Base-by-base conservation (phyloP, 345 rosid species). In the Salix viminalis region DNA sequence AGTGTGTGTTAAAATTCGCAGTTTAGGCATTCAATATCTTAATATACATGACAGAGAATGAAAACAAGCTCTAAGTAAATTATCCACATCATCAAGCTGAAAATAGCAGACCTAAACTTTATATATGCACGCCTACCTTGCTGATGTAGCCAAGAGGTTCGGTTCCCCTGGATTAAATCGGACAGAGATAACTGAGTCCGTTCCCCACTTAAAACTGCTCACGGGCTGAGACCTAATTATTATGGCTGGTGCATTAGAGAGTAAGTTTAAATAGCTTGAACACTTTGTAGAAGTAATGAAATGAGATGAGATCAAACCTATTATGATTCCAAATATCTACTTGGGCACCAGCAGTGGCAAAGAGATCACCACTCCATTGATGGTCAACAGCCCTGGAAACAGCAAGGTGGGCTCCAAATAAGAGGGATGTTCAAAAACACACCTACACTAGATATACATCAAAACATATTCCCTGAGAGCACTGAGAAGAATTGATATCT, bases 331-430 rank as follows among this genome's bases (percentile, higher is more conserved):
- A 96, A 86, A 94, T 86, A 77, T 96, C 98, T 21, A 96, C 83
- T 84, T 89, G 98, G 75, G 98, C 98, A 67, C 99, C 97, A 56
- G 90, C 92, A 6, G 98, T 96, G 68, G 95, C 99, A 87, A 96
- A 94, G 48, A 89, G 89, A 21, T 96, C 97, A 68, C 97, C 89
- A 54, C 88, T 88, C 95, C 92, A 91, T 73, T 94, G 97, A 86
- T 96, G 97, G 87, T 96, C 98, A 80, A 92, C 95, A 65, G 90
- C 98, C 92, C 99, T 96, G 80, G 8, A 78, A 75, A 11, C 15
- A 21, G 65, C 58, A 79, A 34, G 79, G 65, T 36, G 60, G 64
- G 46, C 41, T 34, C 52, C 68, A 34, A 37, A 19, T 24, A 41
- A 39, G 72, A 69, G 24, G 50, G 61, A n/a, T 54, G 61, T n/a